phyloP scores from a whole-genome alignment of 805 yeast genomes.

The Wickerhamiella sorbophila region DNA sequence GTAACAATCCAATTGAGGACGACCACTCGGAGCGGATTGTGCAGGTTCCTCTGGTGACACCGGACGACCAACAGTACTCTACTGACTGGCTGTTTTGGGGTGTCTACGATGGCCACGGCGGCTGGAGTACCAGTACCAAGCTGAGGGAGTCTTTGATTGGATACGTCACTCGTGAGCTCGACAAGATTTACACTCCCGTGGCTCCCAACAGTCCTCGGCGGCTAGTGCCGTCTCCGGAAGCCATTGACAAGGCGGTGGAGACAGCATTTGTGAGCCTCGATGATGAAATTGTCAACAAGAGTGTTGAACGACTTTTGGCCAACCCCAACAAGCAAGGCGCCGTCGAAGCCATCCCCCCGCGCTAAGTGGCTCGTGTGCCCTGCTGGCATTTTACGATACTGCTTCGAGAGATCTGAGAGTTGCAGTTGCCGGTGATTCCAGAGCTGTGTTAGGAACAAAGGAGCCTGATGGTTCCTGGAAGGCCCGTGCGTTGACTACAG shows the following conservation, averaged over 20 bases:
- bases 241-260: constrained; percentile 66
- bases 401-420: constrained; percentile 57
- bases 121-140: constrained; percentile 84
- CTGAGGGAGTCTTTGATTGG: constrained; percentile 66
- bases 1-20: constrained; percentile 90
- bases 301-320: constrained; percentile 53
- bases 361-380: constrained; percentile 86
- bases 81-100: constrained; percentile 92
- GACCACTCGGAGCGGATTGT: constrained; percentile 69
- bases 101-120: constrained; percentile 92
- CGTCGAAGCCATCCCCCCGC: constrained; percentile 78
- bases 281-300: constrained; percentile 67
- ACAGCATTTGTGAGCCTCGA: constrained; percentile 73
- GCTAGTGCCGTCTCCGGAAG: constrained; percentile 49
- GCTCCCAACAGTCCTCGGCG: constrained; percentile 33
- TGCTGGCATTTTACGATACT: constrained; percentile 76
- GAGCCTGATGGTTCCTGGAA: constrained; percentile 61
- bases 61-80: constrained; percentile 30
- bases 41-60: constrained; percentile 38
- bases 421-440: constrained; percentile 92
- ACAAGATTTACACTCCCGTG: constrained; percentile 39
- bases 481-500: constrained; percentile 71
- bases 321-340: constrained; percentile 50
- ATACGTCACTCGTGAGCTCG: constrained; percentile 63
- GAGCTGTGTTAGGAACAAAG: constrained; percentile 67